Percentiles rank a stretch among this genome's conserved stretches.
phyloP scores from a whole-genome alignment of 768 basidiomycete species.

The Vishniacozyma victoriae region DNA sequence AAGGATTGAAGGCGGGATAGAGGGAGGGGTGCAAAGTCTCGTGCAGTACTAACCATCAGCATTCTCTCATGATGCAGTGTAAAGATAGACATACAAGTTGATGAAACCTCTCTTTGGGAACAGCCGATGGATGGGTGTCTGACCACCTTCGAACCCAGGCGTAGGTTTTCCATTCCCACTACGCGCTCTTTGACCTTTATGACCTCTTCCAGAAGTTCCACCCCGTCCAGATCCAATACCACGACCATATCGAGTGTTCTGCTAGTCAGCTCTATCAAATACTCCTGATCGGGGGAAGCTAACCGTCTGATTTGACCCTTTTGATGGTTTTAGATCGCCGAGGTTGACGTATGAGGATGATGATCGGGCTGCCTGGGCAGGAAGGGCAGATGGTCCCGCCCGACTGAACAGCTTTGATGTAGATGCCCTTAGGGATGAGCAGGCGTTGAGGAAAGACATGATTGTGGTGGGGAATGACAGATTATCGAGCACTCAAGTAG shows the following conservation, averaged over 20 bases:
- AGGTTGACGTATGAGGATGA: slow-evolving; percentile 29
- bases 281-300: background rate
- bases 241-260: slow-evolving; percentile 65
- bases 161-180: slow-evolving; percentile 76
- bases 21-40: slow-evolving; percentile 75
- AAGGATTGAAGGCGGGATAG: slow-evolving; percentile 82
- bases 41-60: slow-evolving; percentile 57
- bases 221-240: slow-evolving; percentile 89
- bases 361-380: slow-evolving; percentile 21
- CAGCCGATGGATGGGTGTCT: slow-evolving; percentile 81
- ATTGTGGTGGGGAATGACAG: too few relatives aligned
- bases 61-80: background rate
- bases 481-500: too few relatives aligned
- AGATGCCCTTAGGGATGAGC: too few relatives aligned
- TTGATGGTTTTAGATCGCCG: slow-evolving; percentile 30
- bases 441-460: too few relatives aligned
- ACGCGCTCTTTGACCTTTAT: slow-evolving; percentile 92
- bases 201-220: slow-evolving; percentile 85
- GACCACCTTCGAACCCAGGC: slow-evolving; percentile 90
- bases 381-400: too few relatives aligned
- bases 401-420: too few relatives aligned
- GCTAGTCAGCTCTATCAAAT: background rate
- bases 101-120: slow-evolving; percentile 93
- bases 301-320: slow-evolving; percentile 34
- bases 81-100: slow-evolving; percentile 59